Conservation (phyloP, 495 filamentous ascomycete genomes). For the Podospora tetraspora region DNA sequence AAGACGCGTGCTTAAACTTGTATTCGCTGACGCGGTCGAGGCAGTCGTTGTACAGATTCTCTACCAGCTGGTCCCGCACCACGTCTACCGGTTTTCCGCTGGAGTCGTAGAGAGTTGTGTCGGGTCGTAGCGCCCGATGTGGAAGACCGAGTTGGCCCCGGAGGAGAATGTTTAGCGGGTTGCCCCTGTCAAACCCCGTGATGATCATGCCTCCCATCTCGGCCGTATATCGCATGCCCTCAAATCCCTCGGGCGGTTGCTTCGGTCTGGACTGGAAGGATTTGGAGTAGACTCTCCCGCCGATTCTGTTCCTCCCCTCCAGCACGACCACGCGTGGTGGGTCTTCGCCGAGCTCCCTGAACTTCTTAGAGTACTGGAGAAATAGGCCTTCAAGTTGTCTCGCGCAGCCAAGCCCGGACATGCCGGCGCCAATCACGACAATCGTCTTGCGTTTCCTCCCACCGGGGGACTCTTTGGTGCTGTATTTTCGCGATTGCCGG, state of each 20-base stretch:
- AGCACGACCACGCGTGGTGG: constrained; percentile 73
- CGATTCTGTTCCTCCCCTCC: constrained; percentile 81
- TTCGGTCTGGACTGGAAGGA: constrained; percentile 51
- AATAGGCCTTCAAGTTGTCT: constrained; percentile 84
- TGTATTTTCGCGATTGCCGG: constrained; percentile 28
- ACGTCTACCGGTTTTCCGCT: constrained; percentile 77
- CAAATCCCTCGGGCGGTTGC: constrained; percentile 25
- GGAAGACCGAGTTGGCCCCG: constrained; percentile 84
- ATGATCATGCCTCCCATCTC: constrained; percentile 98
- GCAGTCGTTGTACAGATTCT: constrained; percentile 89
- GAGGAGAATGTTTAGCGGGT: constrained; percentile 85
- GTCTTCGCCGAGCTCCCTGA: constrained; percentile 56
- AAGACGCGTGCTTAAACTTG: constrained; percentile 65
- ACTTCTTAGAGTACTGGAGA: constrained; percentile 63
- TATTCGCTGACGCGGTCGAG: constrained; percentile 86
- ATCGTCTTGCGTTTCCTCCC: constrained; percentile 58
- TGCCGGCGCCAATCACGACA: constrained; percentile 88
- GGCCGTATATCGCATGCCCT: constrained; percentile 68
- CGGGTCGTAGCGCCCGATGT: constrained; percentile 77
- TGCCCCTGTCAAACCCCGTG: constrained; percentile 91
- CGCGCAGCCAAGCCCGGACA: constrained; percentile 87
- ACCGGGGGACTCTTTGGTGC: constrained; percentile 20
- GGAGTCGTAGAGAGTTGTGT: constrained; percentile 84
- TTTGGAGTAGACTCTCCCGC: constrained; percentile 94
- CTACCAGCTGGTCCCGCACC: constrained; percentile 72